Percentiles rank a stretch among this genome's conserved stretches.
These are phyloP conservation scores for Lipomyces starkeyi DNA, from an alignment of 805 yeast species.

Conservation along the genomic window DNA sequence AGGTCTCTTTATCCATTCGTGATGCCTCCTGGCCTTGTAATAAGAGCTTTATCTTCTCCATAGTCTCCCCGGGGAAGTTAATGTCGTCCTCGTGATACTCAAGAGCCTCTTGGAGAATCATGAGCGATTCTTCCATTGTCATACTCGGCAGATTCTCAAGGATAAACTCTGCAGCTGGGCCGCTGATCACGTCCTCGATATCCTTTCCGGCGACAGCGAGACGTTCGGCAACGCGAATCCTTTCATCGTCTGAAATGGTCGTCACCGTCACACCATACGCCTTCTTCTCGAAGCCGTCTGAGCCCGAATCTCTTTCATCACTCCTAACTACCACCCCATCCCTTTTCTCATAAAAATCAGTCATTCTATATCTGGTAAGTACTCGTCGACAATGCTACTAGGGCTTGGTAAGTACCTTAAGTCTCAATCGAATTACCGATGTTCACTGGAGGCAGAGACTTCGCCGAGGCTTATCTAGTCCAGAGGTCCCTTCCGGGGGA, in stretches of 20 bases:
- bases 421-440: background rate
- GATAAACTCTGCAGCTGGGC: constrained; percentile 17
- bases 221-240: background rate
- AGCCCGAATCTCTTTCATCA: background rate
- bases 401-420: background rate
- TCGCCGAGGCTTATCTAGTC: background rate
- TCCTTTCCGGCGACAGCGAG: background rate
- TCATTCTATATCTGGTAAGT: background rate
- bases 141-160: constrained; percentile 17
- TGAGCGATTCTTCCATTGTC: constrained; percentile 49
- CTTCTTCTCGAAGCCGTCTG: background rate
- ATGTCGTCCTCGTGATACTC: constrained; percentile 55
- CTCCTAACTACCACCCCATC: background rate
- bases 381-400: background rate
- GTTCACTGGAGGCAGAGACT: background rate
- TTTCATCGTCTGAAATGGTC: background rate
- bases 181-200: background rate
- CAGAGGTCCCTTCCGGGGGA: no score
- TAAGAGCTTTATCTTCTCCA: constrained; percentile 46
- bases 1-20: constrained; percentile 19
- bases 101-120: constrained; percentile 50
- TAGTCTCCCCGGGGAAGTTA: constrained; percentile 52
- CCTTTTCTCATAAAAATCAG: background rate
- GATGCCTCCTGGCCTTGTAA: constrained; percentile 42
- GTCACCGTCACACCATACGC: background rate